Base-by-base conservation (phyloP, 2,329 filamentous ascomycete genomes). In the Penicillium verrucosum region DNA sequence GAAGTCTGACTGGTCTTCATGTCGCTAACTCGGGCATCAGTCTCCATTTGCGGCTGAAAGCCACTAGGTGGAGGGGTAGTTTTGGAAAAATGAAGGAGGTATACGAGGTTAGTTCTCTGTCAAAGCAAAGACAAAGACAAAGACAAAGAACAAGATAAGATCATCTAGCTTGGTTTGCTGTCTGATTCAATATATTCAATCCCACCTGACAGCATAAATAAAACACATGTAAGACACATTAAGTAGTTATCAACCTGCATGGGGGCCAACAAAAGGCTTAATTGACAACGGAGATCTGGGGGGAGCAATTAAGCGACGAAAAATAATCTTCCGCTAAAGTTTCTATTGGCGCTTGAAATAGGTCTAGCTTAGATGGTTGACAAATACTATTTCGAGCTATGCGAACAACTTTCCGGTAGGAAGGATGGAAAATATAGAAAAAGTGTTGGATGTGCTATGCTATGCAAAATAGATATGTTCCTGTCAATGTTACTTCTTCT, bases 121-220 rank as follows among this genome's bases (percentile, higher is more conserved):
- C 4, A 12, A 30, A 12, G 10, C 4, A 30, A 12, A 32, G 11
- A 32, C 5, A 4, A 12, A 12, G 30, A 32, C 4, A 30, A 12
- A 32, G 11, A 32, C 5, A 4, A 12, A 12, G 30, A 32, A 32
- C 1, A 32, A 14, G 5, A 32, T 1, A 14, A 32, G 5, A 32
- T 32, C 1, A 32, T 32, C 5, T 0, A 36, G 16, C 1, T 8
- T 2, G 3, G n/a, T 8, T n/a, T n/a, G 3, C 1, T n/a, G 16
- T 9, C 16, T 10, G 3, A 36, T 1, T 14, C 9, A n/a, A 36
- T n/a, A 36, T 36, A n/a, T 0, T 9, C 2, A 3, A n/a, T 16
- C 34, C 6, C 5, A 2, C 5, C 30, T 3, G 30, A 32, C 11
- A 30, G 29, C 29, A 7, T 16, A 36, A 34, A 8, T 16, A 36